Conservation (phyloP, 306 rosid species). For the Glycyrrhiza uralensis region DNA sequence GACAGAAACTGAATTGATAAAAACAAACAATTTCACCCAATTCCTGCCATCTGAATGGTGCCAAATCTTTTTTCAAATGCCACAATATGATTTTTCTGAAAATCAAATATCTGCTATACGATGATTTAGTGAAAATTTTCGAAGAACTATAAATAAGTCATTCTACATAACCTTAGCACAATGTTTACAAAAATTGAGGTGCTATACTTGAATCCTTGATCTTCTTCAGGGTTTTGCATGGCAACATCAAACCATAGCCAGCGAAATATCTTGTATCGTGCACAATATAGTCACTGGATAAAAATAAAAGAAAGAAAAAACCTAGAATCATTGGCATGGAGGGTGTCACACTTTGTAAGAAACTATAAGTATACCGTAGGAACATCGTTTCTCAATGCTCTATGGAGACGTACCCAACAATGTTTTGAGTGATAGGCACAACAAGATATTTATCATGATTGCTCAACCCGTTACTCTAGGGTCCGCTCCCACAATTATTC, state of each 20-base stretch:
- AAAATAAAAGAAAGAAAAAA: no score
- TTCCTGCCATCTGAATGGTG: constrained; percentile 92
- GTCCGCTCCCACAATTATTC: no score
- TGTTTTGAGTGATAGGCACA: no score
- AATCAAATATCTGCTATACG: constrained; percentile 16
- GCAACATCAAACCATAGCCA: constrained; percentile 62
- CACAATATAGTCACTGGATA: constrained; percentile 30
- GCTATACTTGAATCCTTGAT: constrained; percentile 46
- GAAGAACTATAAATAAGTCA: neutral
- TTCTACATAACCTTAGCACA: constrained; percentile 68
- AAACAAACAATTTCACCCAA: constrained; percentile 73
- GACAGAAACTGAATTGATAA: constrained; percentile 8
- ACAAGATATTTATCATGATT: no score
- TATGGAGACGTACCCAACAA: no score
- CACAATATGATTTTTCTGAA: constrained; percentile 48
- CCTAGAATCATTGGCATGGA: no score
- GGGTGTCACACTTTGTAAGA: no score
- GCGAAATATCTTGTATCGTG: constrained; percentile 74
- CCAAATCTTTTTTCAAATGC: constrained; percentile 93
- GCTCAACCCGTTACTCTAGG: no score
- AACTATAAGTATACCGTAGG: no score
- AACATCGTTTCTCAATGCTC: no score
- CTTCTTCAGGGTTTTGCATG: constrained; percentile 60
- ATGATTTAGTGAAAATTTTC: neutral
- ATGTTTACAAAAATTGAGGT: constrained; percentile 63